phyloP scores from a whole-genome alignment of 768 basidiomycete genomes.

The Psilocybe sp. region DNA sequence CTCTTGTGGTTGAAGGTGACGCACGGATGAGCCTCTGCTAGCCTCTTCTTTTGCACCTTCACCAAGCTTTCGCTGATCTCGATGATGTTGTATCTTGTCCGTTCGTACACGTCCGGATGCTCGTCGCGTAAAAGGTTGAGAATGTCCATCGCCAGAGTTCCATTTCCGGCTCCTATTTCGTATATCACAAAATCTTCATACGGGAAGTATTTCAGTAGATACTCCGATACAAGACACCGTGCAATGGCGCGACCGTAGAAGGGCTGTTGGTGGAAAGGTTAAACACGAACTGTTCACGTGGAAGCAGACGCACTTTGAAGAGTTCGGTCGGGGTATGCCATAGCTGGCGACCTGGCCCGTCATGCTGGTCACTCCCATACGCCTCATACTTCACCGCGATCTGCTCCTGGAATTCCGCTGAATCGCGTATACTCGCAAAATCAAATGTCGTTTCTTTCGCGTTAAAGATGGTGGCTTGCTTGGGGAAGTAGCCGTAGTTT shows the following conservation, averaged over 20 bases:
- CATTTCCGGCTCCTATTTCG: slow-evolving; percentile 98
- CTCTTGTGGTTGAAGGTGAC: slow-evolving; percentile 73
- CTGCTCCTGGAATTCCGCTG: slow-evolving; percentile 75
- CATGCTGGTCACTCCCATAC: slow-evolving; percentile 58
- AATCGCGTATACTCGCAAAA: slow-evolving; percentile 65
- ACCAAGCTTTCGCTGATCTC: slow-evolving; percentile 88
- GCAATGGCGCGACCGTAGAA: slow-evolving; percentile 93
- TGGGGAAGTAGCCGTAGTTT: slow-evolving; percentile 95
- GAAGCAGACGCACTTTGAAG: slow-evolving; percentile 68
- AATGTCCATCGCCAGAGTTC: slow-evolving; percentile 87
- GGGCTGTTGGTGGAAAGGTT: slow-evolving; percentile 50
- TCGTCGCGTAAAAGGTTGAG: slow-evolving; percentile 74
- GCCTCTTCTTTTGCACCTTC: slow-evolving; percentile 62
- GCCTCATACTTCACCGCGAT: slow-evolving; percentile 75
- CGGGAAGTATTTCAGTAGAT: slow-evolving; percentile 92
- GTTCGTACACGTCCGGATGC: slow-evolving; percentile 90
- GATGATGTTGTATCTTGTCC: slow-evolving; percentile 90
- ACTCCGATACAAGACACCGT: slow-evolving; percentile 85
- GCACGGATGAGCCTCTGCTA: slow-evolving; percentile 61
- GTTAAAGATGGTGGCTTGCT: slow-evolving; percentile 88
- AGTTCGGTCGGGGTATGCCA: slow-evolving; percentile 99
- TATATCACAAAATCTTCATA: slow-evolving; percentile 96
- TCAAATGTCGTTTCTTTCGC: slow-evolving; percentile 58
- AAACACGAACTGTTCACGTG: not conserved
- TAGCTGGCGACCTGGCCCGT: slow-evolving; percentile 81